These are phyloP conservation scores for Pseudocercospora fijiensis DNA, from an alignment of 2,329 filamentous ascomycete genomes.

Conservation along the genomic window DNA sequence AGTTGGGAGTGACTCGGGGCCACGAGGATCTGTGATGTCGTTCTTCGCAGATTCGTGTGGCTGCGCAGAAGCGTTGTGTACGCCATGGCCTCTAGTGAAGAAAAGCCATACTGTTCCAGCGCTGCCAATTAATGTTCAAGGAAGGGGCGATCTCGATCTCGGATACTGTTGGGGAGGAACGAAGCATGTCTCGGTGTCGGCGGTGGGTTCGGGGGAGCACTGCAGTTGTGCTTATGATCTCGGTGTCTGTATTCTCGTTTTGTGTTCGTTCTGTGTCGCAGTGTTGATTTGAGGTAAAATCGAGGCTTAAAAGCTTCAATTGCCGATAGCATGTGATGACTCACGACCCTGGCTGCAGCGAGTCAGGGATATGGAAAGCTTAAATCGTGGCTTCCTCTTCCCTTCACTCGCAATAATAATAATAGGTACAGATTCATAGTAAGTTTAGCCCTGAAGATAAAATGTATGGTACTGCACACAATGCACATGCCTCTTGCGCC, in stretches of 20 bases:
- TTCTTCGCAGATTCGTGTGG: not conserved
- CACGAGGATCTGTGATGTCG: not conserved
- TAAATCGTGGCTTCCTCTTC: not conserved
- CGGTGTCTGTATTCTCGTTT: not conserved
- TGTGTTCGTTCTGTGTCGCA: not conserved
- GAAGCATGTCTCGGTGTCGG: constrained; percentile 4
- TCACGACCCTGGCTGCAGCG: not conserved
- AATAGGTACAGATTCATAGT: not conserved
- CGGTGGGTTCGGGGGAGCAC: not conserved
- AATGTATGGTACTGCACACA: not conserved
- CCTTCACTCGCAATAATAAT: too few relatives aligned
- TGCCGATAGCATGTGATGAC: constrained; percentile 7
- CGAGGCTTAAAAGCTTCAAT: not conserved
- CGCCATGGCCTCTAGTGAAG: constrained; percentile 7
- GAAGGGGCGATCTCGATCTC: constrained; percentile 7
- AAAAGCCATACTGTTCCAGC: not conserved
- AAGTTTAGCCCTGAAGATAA: not conserved
- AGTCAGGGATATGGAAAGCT: not conserved
- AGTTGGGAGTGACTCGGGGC: not conserved
- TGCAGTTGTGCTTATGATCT: not conserved
- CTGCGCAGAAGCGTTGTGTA: constrained; percentile 4
- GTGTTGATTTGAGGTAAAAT: not conserved
- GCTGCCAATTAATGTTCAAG: constrained; percentile 5
- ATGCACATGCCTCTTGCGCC: not conserved
- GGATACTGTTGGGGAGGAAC: not conserved